Conservation (phyloP, 148 eudicot species). For the Beta vulgaris region DNA sequence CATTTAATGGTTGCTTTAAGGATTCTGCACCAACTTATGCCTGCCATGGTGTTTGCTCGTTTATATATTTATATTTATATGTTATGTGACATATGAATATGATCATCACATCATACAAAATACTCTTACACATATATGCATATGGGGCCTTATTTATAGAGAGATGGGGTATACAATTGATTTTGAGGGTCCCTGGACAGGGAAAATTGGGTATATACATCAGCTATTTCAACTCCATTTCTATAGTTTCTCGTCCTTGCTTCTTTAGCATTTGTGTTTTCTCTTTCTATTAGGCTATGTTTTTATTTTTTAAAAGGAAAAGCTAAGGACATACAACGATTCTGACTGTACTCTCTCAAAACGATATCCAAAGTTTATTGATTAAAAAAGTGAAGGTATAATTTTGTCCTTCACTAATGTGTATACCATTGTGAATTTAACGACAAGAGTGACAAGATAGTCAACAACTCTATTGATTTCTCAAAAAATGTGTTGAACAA, state of each 20-base stretch:
- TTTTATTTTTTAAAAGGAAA: too few relatives aligned
- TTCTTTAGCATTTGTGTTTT: neutral
- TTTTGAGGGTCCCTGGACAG: slow-evolving; percentile 1
- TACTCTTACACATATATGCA: neutral
- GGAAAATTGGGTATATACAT: neutral
- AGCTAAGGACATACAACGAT: too few relatives aligned
- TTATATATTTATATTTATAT: neutral
- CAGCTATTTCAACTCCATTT: slow-evolving; percentile 8
- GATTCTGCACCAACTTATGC: slow-evolving; percentile 52
- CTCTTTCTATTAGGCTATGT: neutral
- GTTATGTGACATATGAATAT: neutral
- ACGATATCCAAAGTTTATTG: too few relatives aligned
- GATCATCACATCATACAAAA: slow-evolving; percentile 7
- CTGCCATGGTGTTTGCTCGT: slow-evolving; percentile 35
- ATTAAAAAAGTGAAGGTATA: too few relatives aligned
- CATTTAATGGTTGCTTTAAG: slow-evolving; percentile 35
- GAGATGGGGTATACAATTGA: neutral
- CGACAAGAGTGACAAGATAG: too few relatives aligned
- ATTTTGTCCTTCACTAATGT: too few relatives aligned
- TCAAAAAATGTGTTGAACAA: too few relatives aligned
- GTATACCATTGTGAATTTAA: too few relatives aligned
- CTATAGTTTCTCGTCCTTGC: neutral
- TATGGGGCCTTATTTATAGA: neutral
- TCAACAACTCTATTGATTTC: too few relatives aligned
- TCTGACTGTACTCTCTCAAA: too few relatives aligned